These are phyloP conservation scores for Kwoniella europaea DNA, from an alignment of 768 basidiomycete species.

Conservation along the genomic window DNA sequence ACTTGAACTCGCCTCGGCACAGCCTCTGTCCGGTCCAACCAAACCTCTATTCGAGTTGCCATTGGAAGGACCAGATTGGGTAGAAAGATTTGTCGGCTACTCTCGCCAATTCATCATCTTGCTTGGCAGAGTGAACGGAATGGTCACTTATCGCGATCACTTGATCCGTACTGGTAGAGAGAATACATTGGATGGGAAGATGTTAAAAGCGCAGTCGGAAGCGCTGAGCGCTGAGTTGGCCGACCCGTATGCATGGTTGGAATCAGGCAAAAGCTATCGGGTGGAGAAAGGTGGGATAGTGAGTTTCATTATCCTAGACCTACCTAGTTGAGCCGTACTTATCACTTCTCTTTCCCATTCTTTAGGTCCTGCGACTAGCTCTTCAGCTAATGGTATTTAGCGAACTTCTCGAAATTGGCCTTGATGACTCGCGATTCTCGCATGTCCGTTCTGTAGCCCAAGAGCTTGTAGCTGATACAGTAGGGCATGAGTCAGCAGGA, in stretches of 20 bases:
- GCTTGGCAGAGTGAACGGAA: constrained; percentile 15
- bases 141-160: constrained; percentile 11
- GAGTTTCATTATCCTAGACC: background rate
- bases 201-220: background rate
- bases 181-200: background rate
- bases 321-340: background rate
- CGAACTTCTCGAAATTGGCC: constrained; percentile 22
- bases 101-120: constrained; percentile 16
- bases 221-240: background rate
- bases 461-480: constrained; percentile 29
- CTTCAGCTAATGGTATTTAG: constrained; percentile 20
- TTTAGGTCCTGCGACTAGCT: constrained; percentile 15
- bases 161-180: constrained; percentile 1
- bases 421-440: constrained; percentile 16
- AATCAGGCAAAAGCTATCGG: constrained; percentile 12
- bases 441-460: constrained; percentile 4
- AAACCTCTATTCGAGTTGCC: background rate
- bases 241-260: background rate
- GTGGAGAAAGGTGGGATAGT: constrained; percentile 11
- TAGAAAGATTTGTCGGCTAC: constrained; percentile 24
- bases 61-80: constrained; percentile 16
- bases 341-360: background rate
- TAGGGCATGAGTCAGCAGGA: constrained; percentile 18
- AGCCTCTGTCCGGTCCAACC: background rate
- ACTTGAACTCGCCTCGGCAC: background rate